phyloP scores from a whole-genome alignment of 2,329 filamentous ascomycete species.

The Didymosphaeria variabile region DNA sequence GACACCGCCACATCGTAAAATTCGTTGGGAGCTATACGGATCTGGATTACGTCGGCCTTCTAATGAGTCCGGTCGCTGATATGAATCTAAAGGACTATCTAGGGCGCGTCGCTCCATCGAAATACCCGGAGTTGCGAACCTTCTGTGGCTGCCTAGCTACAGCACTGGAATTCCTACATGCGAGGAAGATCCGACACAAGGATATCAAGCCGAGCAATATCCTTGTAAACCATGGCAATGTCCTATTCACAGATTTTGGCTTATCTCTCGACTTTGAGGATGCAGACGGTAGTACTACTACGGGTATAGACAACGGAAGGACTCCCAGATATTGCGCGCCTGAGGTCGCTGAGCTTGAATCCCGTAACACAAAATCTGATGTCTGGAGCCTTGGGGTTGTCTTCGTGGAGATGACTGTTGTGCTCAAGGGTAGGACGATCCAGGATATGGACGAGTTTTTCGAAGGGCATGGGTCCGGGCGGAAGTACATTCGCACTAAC shows the following conservation, averaged over 20 bases:
- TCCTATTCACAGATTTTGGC: constrained; percentile 42
- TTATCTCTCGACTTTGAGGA: constrained; percentile 27
- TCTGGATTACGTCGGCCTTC: constrained; percentile 33
- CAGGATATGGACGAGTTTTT: constrained; percentile 15
- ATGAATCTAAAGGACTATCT: constrained; percentile 29
- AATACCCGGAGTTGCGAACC: constrained; percentile 19
- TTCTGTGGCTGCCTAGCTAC: constrained; percentile 41
- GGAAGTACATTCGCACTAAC: constrained; percentile 23
- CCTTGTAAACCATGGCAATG: constrained; percentile 27
- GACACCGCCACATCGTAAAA: constrained; percentile 40
- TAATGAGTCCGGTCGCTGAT: constrained; percentile 40
- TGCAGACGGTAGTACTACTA: constrained; percentile 23
- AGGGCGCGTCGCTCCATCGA: constrained; percentile 14
- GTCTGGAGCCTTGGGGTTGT: constrained; percentile 28
- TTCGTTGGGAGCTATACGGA: constrained; percentile 46
- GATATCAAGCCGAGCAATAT: constrained; percentile 46
- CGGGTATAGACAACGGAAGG: constrained; percentile 21
- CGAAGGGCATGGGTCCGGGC: constrained; percentile 18
- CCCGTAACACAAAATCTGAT: constrained; percentile 26
- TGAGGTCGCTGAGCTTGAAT: constrained; percentile 20
- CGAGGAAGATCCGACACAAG: constrained; percentile 35
- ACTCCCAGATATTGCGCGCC: constrained; percentile 26
- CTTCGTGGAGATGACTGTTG: constrained; percentile 27
- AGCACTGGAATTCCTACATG: constrained; percentile 37
- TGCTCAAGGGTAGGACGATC: constrained; percentile 23